Base-by-base conservation (phyloP, 1,284 basidiomycete species). In the Trichosporon sp. region DNA sequence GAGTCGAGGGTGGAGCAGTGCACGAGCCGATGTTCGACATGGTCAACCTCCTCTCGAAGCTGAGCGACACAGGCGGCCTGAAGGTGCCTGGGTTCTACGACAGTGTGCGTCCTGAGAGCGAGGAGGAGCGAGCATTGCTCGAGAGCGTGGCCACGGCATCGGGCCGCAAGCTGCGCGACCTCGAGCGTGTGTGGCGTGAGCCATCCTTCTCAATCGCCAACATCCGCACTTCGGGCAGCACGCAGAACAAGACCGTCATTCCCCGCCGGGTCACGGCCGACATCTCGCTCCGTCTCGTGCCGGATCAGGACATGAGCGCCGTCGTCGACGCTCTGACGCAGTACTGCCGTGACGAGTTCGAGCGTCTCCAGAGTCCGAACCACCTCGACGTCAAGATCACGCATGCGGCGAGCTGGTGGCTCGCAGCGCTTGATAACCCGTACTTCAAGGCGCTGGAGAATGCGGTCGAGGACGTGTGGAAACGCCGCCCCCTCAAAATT, bases 321-420 rank as follows among this genome's bases (percentile, higher is more conserved):
- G 88, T 96, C 66, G 86, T 87, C 1, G 79, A 81, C 9, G 82
- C 85, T 2, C 80, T 98, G 27, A 83, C 85, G 37, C 74, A 82
- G 1, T 86, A 89, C 74, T 82, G 97, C 4, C 71, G 82, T 19
- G 70, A 74, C 0, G 85, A 86, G 1, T 98, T 96, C 76, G 74
- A 81, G 19, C 74, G 70, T 4, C 81, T 94, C 9, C 75, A 83
- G 25, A 90, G 89, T 0, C 85, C 88, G 1, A 95, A 95, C 76
- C 78, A 78, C 36, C 81, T 94, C n/a, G 81, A 87, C 65, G 90
- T 95, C 58, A 83, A 82, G 29, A 87, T 97, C 58, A 88, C 90
- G 56, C 90, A 93, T 68, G 88, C 86, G 1, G 94, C 93, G 0
- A 89, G 94, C 73, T 99, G 95, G 94, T 99, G 95, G 95, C 83